Evolutionary conservation across 768 basidiomycete genomes (phyloP).

Genomic region (Lactifluus echinatus): DNA sequence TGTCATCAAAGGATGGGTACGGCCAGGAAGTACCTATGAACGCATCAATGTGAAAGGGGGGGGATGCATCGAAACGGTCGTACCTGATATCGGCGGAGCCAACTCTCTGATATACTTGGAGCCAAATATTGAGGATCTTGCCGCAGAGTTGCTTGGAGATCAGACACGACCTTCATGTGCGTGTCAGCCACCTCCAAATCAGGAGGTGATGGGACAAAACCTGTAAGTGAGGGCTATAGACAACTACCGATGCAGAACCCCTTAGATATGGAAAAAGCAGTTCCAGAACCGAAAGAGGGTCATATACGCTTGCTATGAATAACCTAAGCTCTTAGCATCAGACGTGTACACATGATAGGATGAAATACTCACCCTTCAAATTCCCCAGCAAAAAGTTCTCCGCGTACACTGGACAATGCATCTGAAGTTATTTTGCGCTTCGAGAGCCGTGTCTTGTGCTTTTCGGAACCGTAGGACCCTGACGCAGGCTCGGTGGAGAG

Average conservation of each 20-base stretch:
- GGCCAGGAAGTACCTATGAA: slow-evolving; percentile 72
- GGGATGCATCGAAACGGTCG: background rate
- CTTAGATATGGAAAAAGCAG: slow-evolving; percentile 65
- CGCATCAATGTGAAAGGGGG: background rate
- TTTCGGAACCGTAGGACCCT: slow-evolving; percentile 59
- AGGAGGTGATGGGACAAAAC: slow-evolving; percentile 31
- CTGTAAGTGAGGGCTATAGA: slow-evolving; percentile 77
- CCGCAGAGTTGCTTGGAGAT: slow-evolving; percentile 66
- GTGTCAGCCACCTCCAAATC: background rate
- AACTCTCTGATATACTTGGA: slow-evolving; percentile 76
- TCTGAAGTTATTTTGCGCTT: slow-evolving; percentile 72
- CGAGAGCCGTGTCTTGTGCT: slow-evolving; percentile 58
- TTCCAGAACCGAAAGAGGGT: slow-evolving; percentile 73
- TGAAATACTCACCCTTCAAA: slow-evolving; percentile 73
- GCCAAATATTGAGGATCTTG: slow-evolving; percentile 59
- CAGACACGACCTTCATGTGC: slow-evolving; percentile 53
- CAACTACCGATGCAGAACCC: slow-evolving; percentile 80
- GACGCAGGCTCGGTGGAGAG: slow-evolving; percentile 50
- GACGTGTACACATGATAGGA: background rate
- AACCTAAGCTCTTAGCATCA: slow-evolving; percentile 38
- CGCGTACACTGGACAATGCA: slow-evolving; percentile 50
- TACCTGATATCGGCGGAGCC: slow-evolving; percentile 83
- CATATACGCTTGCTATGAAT: slow-evolving; percentile 76
- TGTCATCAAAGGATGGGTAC: slow-evolving; percentile 93
- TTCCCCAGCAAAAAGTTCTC: slow-evolving; percentile 78